Evolutionary conservation across 2,329 filamentous ascomycete genomes (phyloP).

Genomic region (Trichoderma gracile): DNA sequence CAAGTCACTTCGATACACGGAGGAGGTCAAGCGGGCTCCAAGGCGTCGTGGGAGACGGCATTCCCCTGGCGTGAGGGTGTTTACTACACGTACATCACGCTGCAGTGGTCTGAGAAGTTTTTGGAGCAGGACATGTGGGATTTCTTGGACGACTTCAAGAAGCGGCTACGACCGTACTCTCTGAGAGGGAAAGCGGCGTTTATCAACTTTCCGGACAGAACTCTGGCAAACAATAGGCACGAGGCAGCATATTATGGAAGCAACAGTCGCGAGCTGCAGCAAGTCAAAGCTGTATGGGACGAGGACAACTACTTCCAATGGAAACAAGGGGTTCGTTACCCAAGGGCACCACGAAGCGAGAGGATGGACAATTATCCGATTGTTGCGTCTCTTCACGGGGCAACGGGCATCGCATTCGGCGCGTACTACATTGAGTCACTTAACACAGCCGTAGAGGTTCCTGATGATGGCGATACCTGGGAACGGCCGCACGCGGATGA

Average conservation of each 20-base stretch:
- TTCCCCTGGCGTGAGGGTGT: slow-evolving; percentile 36
- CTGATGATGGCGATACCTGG: too few relatives aligned
- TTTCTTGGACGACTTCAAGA: slow-evolving; percentile 31
- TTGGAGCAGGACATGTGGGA: slow-evolving; percentile 36
- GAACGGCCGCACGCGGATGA: not conserved
- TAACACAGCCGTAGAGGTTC: too few relatives aligned
- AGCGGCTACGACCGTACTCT: slow-evolving; percentile 30
- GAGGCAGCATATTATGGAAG: slow-evolving; percentile 38
- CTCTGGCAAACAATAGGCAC: slow-evolving; percentile 14
- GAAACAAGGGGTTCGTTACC: slow-evolving; percentile 32
- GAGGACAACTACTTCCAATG: slow-evolving; percentile 34
- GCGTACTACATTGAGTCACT: too few relatives aligned
- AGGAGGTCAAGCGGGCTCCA: slow-evolving; percentile 28
- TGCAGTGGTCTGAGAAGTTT: slow-evolving; percentile 38
- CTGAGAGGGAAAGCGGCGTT: slow-evolving; percentile 32
- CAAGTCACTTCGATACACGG: slow-evolving; percentile 37
- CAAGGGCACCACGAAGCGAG: too few relatives aligned
- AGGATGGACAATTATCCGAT: too few relatives aligned
- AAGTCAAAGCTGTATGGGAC: slow-evolving; percentile 35
- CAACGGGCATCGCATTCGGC: too few relatives aligned
- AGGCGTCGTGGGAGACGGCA: slow-evolving; percentile 28
- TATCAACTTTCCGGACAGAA: slow-evolving; percentile 37
- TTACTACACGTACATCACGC: slow-evolving; percentile 37
- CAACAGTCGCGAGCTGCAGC: slow-evolving; percentile 32
- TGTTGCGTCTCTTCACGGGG: too few relatives aligned